Evolutionary conservation across 768 basidiomycete genomes (phyloP).

Genomic region (Tylopilus rubrobrunneus): DNA sequence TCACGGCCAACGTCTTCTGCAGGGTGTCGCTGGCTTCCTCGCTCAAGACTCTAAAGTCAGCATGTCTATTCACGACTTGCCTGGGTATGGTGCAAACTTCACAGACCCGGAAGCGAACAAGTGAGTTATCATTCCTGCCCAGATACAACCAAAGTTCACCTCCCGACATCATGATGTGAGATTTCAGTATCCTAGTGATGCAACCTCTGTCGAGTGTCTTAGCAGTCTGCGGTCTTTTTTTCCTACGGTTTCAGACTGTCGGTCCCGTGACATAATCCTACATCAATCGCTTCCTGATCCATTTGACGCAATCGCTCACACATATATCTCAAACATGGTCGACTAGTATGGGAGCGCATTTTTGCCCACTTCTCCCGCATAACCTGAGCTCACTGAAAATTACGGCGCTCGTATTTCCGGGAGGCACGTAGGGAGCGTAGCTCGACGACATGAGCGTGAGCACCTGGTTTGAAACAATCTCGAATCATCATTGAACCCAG

Average conservation of each 20-base stretch:
- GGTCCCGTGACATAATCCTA: constrained; percentile 12
- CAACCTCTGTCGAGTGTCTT: neutral
- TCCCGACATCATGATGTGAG: neutral
- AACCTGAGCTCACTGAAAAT: neutral
- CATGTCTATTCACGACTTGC: neutral
- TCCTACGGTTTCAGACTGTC: constrained; percentile 4
- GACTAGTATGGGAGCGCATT: constrained; percentile 2
- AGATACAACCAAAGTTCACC: neutral
- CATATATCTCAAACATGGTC: constrained; percentile 10
- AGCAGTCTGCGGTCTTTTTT: neutral
- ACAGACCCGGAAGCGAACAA: neutral
- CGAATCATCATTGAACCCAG: neutral
- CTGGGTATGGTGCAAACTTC: neutral
- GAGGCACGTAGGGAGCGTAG: neutral
- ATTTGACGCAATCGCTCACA: constrained; percentile 10
- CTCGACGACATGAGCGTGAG: constrained; percentile 18
- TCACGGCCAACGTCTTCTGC: neutral
- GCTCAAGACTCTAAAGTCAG: neutral
- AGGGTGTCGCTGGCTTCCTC: neutral
- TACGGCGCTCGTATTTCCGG: neutral
- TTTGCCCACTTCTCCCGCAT: neutral
- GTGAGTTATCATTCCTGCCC: neutral
- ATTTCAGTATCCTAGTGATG: neutral
- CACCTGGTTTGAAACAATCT: neutral
- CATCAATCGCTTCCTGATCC: constrained; percentile 4